phyloP scores from a whole-genome alignment of 2,329 filamentous ascomycete genomes.

The Westerdykella ornata region DNA sequence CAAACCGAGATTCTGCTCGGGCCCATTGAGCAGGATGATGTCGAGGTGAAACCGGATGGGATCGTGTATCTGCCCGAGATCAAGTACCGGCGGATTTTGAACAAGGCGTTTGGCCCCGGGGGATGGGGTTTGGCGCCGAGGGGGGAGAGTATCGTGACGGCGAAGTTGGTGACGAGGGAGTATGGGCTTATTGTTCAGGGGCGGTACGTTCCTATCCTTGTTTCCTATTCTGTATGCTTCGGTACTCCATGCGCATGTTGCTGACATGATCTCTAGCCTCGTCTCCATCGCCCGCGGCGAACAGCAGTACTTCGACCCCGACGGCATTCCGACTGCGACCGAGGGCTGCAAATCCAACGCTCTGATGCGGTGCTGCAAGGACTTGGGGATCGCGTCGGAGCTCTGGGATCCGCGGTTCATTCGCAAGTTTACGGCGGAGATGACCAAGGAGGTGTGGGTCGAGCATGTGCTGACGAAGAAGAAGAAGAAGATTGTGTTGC shows the following conservation, averaged over 20 bases:
- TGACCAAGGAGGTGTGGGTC: conserved; percentile 77
- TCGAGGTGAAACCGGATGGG: conserved; percentile 96
- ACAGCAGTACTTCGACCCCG: conserved; percentile 84
- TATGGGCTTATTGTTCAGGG: conserved; percentile 87
- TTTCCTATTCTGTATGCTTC: not conserved
- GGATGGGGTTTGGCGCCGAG: conserved; percentile 91
- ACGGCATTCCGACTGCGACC: conserved; percentile 86
- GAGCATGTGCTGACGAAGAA: conserved; percentile 84
- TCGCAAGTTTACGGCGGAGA: conserved; percentile 66
- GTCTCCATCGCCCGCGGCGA: conserved; percentile 90
- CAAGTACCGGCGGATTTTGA: conserved; percentile 89
- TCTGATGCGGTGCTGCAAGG: conserved; percentile 96
- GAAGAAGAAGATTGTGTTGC: conserved; percentile 77
- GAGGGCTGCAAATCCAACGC: conserved; percentile 98
- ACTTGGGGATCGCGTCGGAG: conserved; percentile 88
- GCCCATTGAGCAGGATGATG: conserved; percentile 63
- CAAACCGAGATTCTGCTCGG: conserved; percentile 61
- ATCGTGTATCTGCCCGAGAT: conserved; percentile 96
- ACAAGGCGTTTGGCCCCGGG: conserved; percentile 85
- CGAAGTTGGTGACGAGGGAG: conserved; percentile 75
- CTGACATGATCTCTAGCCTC: conserved; percentile 51
- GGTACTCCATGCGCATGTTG: too few species aligned
- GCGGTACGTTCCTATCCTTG: conserved; percentile 55
- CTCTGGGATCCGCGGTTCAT: conserved; percentile 95
- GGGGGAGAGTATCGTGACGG: conserved; percentile 77